phyloP scores from a whole-genome alignment of 306 rosid genomes.

The Prinsepia uniflora region DNA sequence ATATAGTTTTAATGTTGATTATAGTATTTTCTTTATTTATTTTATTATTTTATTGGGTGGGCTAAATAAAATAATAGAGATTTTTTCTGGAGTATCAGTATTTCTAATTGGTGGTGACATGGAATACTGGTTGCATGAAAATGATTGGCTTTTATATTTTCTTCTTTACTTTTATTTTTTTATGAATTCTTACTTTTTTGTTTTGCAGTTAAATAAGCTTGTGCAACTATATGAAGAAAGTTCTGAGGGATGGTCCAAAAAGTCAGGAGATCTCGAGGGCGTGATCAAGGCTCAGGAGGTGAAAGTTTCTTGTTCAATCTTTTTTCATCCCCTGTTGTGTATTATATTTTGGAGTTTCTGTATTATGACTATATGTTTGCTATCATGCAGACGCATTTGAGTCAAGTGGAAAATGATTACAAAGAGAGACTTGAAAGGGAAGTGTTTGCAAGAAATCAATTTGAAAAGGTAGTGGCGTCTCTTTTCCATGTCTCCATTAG shows the following conservation, averaged over 20 bases:
- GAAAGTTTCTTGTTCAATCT: constrained; percentile 20
- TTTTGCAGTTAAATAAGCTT: constrained; percentile 71
- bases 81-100: background rate
- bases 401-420: constrained; percentile 71
- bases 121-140: background rate
- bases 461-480: constrained; percentile 54
- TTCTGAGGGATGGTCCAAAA: constrained; percentile 86
- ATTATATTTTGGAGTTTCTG: constrained; percentile 7
- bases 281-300: constrained; percentile 92
- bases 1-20: background rate
- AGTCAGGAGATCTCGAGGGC: constrained; percentile 91
- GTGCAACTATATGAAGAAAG: constrained; percentile 80
- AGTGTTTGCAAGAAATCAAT: constrained; percentile 46
- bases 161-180: background rate
- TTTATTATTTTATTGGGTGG: too few species aligned
- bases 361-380: constrained; percentile 11
- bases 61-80: background rate
- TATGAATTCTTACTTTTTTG: background rate
- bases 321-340: constrained; percentile 5
- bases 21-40: too few species aligned
- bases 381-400: constrained; percentile 58
- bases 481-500: background rate
- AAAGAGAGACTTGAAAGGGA: constrained; percentile 74
- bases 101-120: background rate
- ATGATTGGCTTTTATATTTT: background rate